These are phyloP conservation scores for Trichoderma parareesei DNA, from an alignment of 495 filamentous ascomycete genomes.

Conservation along the genomic window DNA sequence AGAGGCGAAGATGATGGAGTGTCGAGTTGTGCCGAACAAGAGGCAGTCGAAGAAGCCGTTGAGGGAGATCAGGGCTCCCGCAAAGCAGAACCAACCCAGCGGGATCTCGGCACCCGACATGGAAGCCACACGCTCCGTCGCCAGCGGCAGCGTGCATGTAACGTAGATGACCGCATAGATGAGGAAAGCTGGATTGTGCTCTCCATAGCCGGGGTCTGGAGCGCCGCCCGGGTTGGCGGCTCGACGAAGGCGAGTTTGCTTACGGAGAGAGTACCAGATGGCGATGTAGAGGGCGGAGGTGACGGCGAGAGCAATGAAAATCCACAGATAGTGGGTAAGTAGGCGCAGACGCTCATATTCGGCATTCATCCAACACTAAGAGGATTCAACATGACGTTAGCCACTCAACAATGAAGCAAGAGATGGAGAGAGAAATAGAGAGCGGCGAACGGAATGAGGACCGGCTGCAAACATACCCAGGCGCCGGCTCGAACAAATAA, in stretches of 20 bases:
- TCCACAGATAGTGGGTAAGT: constrained; percentile 71
- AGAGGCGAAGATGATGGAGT: constrained; percentile 38
- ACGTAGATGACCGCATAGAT: constrained; percentile 71
- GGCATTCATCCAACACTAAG: constrained; percentile 63
- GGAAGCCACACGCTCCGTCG: constrained; percentile 57
- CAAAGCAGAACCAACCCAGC: constrained; percentile 55
- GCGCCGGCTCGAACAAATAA: constrained; percentile 54
- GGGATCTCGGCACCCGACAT: constrained; percentile 48
- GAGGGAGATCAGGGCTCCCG: constrained; percentile 63
- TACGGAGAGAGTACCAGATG: constrained; percentile 50
- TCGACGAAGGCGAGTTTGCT: constrained; percentile 32
- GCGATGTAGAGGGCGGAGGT: constrained; percentile 57
- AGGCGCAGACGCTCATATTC: constrained; percentile 55
- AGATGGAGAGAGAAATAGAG: background rate
- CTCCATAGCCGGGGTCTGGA: constrained; percentile 2
- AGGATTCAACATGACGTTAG: background rate
- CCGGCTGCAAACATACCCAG: constrained; percentile 42
- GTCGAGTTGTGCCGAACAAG: constrained; percentile 63
- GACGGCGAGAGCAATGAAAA: constrained; percentile 60
- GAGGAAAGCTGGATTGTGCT: constrained; percentile 58
- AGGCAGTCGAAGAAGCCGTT: constrained; percentile 69
- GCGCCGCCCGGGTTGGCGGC: constrained; percentile 1
- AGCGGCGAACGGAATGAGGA: constrained; percentile 12
- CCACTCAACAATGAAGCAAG: background rate
- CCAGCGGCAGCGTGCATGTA: constrained; percentile 62